These are phyloP conservation scores for Lathyrus tuberosus DNA, from an alignment of 306 rosid species.

Conservation along the genomic window DNA sequence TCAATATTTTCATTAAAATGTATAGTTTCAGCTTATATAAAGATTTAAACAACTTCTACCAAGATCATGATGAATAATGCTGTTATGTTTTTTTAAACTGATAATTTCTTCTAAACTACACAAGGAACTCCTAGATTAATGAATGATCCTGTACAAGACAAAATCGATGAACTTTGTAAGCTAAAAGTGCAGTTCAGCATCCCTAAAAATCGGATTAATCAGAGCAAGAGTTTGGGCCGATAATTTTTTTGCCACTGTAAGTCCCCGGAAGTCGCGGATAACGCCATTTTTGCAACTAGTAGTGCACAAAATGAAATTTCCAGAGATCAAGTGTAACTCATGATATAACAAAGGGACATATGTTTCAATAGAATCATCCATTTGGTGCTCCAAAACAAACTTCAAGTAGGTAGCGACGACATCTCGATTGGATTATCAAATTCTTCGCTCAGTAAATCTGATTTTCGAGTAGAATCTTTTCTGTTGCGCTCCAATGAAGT, in stretches of 20 bases:
- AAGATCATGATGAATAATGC: conserved; percentile 1
- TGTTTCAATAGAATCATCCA: conserved; percentile 27
- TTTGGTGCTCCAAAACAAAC: conserved; percentile 36
- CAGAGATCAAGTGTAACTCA: conserved; percentile 24
- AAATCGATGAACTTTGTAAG: conserved; percentile 38
- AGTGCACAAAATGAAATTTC: conserved; percentile 35
- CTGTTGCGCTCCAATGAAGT: conserved; percentile 78
- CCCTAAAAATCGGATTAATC: conserved; percentile 40
- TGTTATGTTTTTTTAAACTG: not conserved
- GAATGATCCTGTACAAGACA: conserved; percentile 44
- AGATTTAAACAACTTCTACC: conserved; percentile 31
- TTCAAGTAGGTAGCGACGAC: conserved; percentile 90
- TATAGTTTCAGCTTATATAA: conserved; percentile 32
- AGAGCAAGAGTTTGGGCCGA: conserved; percentile 24
- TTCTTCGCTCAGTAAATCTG: conserved; percentile 59
- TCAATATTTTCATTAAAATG: conserved; percentile 35
- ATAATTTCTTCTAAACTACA: conserved; percentile 38
- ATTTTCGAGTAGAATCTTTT: conserved; percentile 63
- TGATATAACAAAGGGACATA: conserved; percentile 27
- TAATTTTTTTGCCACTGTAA: conserved; percentile 24
- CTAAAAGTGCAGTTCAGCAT: conserved; percentile 34
- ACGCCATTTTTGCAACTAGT: conserved; percentile 26
- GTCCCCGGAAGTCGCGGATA: conserved; percentile 13
- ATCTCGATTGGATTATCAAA: conserved; percentile 63
- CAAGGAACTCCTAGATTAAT: conserved; percentile 28